Evolutionary conservation across 2,329 filamentous ascomycete genomes (phyloP), one percentile per base, ranked within the genome.

Genomic region (Chalaropsis ovoidea): DNA sequence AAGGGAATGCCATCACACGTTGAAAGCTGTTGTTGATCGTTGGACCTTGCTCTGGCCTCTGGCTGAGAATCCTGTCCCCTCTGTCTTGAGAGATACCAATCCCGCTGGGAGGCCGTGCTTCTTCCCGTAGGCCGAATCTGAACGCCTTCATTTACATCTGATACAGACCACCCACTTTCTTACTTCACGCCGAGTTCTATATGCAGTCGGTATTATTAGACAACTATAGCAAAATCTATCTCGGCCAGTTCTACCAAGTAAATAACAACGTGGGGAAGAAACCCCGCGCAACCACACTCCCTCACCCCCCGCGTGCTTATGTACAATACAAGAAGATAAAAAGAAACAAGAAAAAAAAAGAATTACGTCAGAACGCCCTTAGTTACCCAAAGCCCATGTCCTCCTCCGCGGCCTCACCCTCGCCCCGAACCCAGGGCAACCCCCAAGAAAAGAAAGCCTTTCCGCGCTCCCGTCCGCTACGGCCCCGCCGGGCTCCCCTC

Each of bases 11-110:
- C 11, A 52, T 19, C 69, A 73, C 94, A 73, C 89, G 93, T 73
- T 95, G 89, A 74, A 96, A 96, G 86, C 87, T 19, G 95, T 85
- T 0, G 88, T 87, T 2, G 82, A 77, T 74, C 86, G 94, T 75
- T 88, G 88, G 17, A 95, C 90, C 70, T 89, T 83, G 72, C 88
- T 95, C 63, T 83, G 82, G 2, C 94, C 93, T n/a, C 87, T 86
- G 3, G 90, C 88, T 3, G 93, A 92, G 75, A 96, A 97, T 0
- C 93, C 93, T 0, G 93, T 97, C 0, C 93, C 93, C 71, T 96
- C 93, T 43, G 87, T 89, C 70, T 83, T 86, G 61, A 97, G 82
- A 72, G 88, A 84, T 2, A 96, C 86, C 42, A 96, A 73, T 0
- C 92, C 92, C 0, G 86, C 83, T 67, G 80, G 45, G 73, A 78